Evolutionary conservation across 768 basidiomycete species (phyloP).

Genomic region (Sporobolomyces phaffii): DNA sequence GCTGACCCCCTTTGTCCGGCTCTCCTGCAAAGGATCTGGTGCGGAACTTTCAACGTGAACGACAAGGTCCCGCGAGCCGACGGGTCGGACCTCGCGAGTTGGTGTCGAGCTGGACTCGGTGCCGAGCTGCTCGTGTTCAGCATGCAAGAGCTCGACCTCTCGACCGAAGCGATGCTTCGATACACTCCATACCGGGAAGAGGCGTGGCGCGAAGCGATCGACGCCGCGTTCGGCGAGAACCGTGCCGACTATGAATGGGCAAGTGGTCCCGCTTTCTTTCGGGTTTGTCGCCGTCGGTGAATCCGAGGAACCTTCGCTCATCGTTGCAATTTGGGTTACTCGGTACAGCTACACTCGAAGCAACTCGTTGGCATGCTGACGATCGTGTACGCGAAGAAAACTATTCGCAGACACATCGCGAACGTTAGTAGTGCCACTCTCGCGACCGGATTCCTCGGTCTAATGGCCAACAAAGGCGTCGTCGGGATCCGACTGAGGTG

Average conservation of each 20-base stretch:
- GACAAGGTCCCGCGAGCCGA: conserved; percentile 55
- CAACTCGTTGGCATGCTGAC: conserved; percentile 82
- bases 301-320: too few species aligned
- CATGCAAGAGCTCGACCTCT: conserved; percentile 37
- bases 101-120: conserved; percentile 52
- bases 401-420: conserved; percentile 53
- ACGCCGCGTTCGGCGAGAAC: conserved; percentile 63
- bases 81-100: conserved; percentile 63
- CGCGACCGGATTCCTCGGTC: conserved; percentile 70
- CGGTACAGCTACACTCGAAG: conserved; percentile 62
- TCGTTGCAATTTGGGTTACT: too few species aligned
- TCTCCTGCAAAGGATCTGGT: conserved; percentile 54
- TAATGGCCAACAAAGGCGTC: conserved; percentile 83
- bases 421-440: conserved; percentile 55
- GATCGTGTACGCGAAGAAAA: conserved; percentile 60
- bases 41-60: conserved; percentile 81
- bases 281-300: too few species aligned
- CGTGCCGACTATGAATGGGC: conserved; percentile 67
- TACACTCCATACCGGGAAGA: conserved; percentile 58
- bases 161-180: conserved; percentile 52
- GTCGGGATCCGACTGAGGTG: conserved; percentile 58
- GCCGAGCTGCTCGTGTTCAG: conserved; percentile 33
- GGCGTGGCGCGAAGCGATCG: conserved; percentile 62
- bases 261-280: too few species aligned
- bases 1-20: too few species aligned